Evolutionary conservation across 2,329 filamentous ascomycete genomes (phyloP).

Genomic region (Phialophora expanda): DNA sequence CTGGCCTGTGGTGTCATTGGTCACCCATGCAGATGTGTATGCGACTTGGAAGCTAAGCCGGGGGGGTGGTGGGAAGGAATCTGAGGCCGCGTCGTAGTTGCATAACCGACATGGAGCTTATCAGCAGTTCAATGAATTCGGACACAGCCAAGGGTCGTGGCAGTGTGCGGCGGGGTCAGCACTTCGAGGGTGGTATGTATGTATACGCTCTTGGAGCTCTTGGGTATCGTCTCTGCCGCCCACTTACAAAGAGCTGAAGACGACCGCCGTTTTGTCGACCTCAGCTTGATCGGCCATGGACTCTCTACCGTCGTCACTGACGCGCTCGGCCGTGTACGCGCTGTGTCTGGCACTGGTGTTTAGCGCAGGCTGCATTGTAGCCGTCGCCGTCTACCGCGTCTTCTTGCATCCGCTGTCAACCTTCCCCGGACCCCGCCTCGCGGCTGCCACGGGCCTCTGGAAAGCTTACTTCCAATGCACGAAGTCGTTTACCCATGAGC

Average conservation of each 20-base stretch:
- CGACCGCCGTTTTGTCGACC: not conserved
- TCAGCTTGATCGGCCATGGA: not conserved
- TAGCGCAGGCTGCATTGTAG: conserved; percentile 30
- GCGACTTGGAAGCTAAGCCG: not conserved
- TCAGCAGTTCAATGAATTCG: no score
- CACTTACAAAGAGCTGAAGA: no score
- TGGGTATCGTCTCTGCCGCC: not conserved
- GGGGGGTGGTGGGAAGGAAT: not conserved
- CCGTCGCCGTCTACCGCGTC: conserved; percentile 35
- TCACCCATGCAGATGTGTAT: not conserved
- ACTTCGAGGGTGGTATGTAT: no score
- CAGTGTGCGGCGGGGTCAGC: no score
- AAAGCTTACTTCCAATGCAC: conserved; percentile 45
- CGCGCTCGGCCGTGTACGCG: not conserved
- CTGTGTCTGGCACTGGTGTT: not conserved
- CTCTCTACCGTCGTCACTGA: not conserved
- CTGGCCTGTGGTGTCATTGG: no score
- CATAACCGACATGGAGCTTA: not conserved
- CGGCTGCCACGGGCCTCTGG: conserved; percentile 42
- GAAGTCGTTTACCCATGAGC: conserved; percentile 46
- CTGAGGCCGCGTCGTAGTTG: not conserved
- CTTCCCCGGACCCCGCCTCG: conserved; percentile 33
- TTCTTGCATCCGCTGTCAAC: conserved; percentile 34
- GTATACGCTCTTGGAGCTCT: not conserved
- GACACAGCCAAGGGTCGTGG: no score